Evolutionary conservation across 345 rosid genomes (phyloP).

Genomic region (Litchi chinensis): DNA sequence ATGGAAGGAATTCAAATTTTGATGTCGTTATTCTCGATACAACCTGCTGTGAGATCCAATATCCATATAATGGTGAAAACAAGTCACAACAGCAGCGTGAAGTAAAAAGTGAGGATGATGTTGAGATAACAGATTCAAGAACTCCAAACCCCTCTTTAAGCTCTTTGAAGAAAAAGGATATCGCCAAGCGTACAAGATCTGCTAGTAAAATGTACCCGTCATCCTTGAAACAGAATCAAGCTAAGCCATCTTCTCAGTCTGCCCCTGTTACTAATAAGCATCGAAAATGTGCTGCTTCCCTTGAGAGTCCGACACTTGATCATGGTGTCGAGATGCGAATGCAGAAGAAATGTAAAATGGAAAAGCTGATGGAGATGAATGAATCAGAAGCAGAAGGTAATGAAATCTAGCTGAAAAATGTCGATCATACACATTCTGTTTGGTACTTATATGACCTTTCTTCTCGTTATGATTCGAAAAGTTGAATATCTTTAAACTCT

Average conservation of each 20-base stretch:
- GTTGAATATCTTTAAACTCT: background rate
- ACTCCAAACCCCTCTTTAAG: background rate
- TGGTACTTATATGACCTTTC: too few relatives aligned
- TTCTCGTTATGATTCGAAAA: background rate
- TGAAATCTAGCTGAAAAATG: background rate
- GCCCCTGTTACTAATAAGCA: background rate
- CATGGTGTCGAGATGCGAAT: background rate
- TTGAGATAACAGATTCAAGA: slow-evolving; percentile 18
- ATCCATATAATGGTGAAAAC: slow-evolving; percentile 14
- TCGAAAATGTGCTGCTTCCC: background rate
- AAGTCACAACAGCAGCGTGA: background rate
- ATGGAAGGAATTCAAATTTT: slow-evolving; percentile 37
- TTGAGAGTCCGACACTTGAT: background rate
- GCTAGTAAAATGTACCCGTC: background rate
- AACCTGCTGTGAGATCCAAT: slow-evolving; percentile 40
- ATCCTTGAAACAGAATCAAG: slow-evolving; percentile 12
- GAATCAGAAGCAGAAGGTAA: background rate
- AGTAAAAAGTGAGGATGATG: slow-evolving; percentile 26
- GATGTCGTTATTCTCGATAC: slow-evolving; percentile 34
- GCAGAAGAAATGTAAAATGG: slow-evolving; percentile 15
- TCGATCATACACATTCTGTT: too few relatives aligned
- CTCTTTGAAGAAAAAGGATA: background rate
- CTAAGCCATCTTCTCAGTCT: background rate
- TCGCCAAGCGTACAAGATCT: background rate
- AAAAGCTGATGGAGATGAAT: background rate